Conservation (phyloP, 768 basidiomycete genomes). For the Coprinopsis marcescibilis region DNA sequence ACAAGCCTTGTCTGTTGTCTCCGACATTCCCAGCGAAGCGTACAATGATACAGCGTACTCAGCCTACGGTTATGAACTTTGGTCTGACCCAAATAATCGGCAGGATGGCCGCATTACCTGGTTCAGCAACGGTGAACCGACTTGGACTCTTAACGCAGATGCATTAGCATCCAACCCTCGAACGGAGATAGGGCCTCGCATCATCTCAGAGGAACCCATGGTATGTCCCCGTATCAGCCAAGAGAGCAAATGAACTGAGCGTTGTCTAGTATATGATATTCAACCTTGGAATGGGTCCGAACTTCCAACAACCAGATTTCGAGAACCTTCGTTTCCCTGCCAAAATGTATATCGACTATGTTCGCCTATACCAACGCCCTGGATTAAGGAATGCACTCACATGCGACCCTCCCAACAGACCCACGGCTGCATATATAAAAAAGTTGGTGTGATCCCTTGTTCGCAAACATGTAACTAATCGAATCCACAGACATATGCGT, state of each 20-base stretch:
- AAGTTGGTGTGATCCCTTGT: conserved; percentile 31
- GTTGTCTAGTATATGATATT: conserved; percentile 65
- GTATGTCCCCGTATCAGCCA: conserved; percentile 35
- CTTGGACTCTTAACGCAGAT: conserved; percentile 65
- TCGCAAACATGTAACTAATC: neutral
- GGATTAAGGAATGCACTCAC: conserved; percentile 65
- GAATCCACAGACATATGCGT: conserved; percentile 29
- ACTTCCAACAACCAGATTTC: conserved; percentile 72
- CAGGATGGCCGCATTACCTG: conserved; percentile 73
- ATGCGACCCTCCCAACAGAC: conserved; percentile 73
- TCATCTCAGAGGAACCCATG: conserved; percentile 92
- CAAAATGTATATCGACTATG: conserved; percentile 82
- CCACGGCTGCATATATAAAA: conserved; percentile 77
- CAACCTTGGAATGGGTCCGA: conserved; percentile 77
- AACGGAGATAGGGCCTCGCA: conserved; percentile 51
- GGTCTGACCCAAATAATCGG: conserved; percentile 59
- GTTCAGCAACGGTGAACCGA: conserved; percentile 55
- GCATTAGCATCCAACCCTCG: conserved; percentile 60
- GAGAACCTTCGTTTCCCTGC: conserved; percentile 70
- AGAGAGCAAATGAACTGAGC: conserved; percentile 19
- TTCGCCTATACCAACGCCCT: conserved; percentile 79
- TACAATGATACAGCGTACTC: conserved; percentile 51
- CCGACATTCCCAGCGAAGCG: conserved; percentile 41
- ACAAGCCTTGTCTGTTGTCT: conserved; percentile 66
- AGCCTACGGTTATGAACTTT: conserved; percentile 75